Conservation (phyloP, 2,329 filamentous ascomycete species). For the Penicillium olsonii region DNA sequence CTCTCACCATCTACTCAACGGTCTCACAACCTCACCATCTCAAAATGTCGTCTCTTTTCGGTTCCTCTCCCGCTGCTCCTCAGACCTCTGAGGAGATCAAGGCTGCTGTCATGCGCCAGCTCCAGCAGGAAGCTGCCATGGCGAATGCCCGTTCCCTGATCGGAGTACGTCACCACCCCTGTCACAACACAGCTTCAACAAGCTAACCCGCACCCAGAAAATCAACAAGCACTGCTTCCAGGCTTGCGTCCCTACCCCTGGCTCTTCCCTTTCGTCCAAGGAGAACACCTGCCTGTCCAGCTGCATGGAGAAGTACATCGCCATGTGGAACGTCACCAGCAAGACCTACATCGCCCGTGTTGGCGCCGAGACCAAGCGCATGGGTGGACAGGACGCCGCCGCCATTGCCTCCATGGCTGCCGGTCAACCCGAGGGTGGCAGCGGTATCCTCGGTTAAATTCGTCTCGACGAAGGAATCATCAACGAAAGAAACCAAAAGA, state of each 20-base stretch:
- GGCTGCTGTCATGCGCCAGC: constrained; percentile 64
- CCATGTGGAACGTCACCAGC: constrained; percentile 75
- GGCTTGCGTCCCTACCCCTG: constrained; percentile 70
- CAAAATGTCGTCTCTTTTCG: constrained; percentile 42
- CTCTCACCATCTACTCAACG: not conserved
- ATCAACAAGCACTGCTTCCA: constrained; percentile 81
- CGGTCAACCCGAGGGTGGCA: constrained; percentile 12
- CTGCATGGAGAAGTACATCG: constrained; percentile 86
- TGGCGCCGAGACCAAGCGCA: constrained; percentile 60
- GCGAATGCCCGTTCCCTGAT: constrained; percentile 71
- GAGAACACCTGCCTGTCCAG: constrained; percentile 71
- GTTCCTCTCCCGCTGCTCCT: constrained; percentile 33
- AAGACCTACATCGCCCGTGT: constrained; percentile 62
- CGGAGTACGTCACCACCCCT: constrained; percentile 53
- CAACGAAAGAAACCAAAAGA: constrained; percentile 10
- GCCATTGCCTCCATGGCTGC: constrained; percentile 19
- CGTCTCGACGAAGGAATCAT: not conserved
- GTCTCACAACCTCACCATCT: constrained; percentile 1
- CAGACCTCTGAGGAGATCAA: constrained; percentile 40
- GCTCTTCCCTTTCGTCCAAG: constrained; percentile 63
- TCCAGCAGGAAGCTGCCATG: constrained; percentile 65
- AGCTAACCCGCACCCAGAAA: constrained; percentile 56
- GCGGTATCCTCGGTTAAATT: constrained; percentile 10
- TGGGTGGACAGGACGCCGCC: constrained; percentile 29
- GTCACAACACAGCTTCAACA: not conserved